Conservation (phyloP, 2,329 filamentous ascomycete genomes). For the Pseudocercospora crystallina region DNA sequence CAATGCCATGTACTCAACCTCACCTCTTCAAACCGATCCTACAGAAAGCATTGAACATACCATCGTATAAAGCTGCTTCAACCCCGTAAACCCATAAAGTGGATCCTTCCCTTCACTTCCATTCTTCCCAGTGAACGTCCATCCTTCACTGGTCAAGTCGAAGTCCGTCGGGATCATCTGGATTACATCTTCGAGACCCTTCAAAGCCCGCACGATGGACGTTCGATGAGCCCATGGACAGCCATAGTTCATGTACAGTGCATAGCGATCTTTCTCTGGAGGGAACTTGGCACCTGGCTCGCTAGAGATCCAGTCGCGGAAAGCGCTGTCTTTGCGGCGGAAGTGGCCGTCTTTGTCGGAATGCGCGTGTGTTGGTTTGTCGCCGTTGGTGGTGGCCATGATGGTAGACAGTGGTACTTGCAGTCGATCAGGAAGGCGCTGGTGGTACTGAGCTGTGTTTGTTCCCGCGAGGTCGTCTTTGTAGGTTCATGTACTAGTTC, state of each 20-base stretch:
- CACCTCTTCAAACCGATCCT: no score
- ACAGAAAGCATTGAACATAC: no score
- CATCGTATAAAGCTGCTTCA: constrained; percentile 71
- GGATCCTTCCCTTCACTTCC: constrained; percentile 59
- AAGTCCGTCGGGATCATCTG: constrained; percentile 48
- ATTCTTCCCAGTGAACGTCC: constrained; percentile 66
- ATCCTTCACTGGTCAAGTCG: constrained; percentile 54
- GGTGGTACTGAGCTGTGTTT: no score
- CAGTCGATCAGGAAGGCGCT: no score
- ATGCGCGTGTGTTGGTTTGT: constrained; percentile 13
- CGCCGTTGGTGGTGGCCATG: not conserved
- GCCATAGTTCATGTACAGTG: constrained; percentile 58
- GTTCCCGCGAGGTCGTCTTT: no score
- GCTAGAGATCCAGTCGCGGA: constrained; percentile 57
- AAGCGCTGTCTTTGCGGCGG: constrained; percentile 53
- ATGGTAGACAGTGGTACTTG: no score
- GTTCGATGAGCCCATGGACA: constrained; percentile 64
- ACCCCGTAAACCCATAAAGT: constrained; percentile 63
- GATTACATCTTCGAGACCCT: constrained; percentile 52
- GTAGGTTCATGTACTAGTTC: no score
- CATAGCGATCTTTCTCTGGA: constrained; percentile 61
- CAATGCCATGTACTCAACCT: no score
- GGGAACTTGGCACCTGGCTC: constrained; percentile 55
- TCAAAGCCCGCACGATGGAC: constrained; percentile 50
- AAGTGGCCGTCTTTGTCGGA: constrained; percentile 53